Percentiles rank a stretch among this genome's conserved stretches.
These are phyloP conservation scores for Pseudovirgaria hyperparasitica DNA, from an alignment of 2,329 filamentous ascomycete genomes.

Conservation along the genomic window DNA sequence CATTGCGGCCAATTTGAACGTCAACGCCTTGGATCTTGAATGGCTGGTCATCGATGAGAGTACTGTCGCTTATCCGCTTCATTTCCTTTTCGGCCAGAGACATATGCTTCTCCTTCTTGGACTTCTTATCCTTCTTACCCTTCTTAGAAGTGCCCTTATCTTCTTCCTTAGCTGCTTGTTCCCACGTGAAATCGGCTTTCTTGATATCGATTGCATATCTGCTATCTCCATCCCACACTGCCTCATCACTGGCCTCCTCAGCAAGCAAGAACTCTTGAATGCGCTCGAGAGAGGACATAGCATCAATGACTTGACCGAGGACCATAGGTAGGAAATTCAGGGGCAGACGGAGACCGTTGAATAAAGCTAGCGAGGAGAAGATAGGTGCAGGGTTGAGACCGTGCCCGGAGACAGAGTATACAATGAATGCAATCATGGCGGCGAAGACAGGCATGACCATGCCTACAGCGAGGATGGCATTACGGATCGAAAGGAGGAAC, in stretches of 20 bases:
- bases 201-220: slow-evolving; percentile 53
- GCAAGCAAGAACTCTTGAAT: slow-evolving; percentile 80
- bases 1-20: slow-evolving; percentile 57
- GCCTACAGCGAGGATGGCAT: slow-evolving; percentile 71
- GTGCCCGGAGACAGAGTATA: slow-evolving; percentile 52
- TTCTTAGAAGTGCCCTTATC: slow-evolving; percentile 19
- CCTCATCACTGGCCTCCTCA: slow-evolving; percentile 70
- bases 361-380: slow-evolving; percentile 87
- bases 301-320: slow-evolving; percentile 81
- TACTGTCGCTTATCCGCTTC: slow-evolving; percentile 30
- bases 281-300: slow-evolving; percentile 69
- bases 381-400: slow-evolving; percentile 60
- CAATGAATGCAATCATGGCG: slow-evolving; percentile 91
- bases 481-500: slow-evolving; percentile 67
- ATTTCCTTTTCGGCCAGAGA: too few relatives aligned
- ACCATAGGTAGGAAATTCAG: slow-evolving; percentile 81
- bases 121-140: slow-evolving; percentile 17
- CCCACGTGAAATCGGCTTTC: slow-evolving; percentile 78
- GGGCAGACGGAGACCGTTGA: slow-evolving; percentile 82
- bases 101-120: slow-evolving; percentile 28
- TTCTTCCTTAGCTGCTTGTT: slow-evolving; percentile 46
- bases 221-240: slow-evolving; percentile 41
- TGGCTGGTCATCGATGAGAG: slow-evolving; percentile 46
- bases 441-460: slow-evolving; percentile 86
- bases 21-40: slow-evolving; percentile 61